Evolutionary conservation across 345 rosid species (phyloP), one percentile per base, ranked within the genome.

Genomic region (Brassica rapa): DNA sequence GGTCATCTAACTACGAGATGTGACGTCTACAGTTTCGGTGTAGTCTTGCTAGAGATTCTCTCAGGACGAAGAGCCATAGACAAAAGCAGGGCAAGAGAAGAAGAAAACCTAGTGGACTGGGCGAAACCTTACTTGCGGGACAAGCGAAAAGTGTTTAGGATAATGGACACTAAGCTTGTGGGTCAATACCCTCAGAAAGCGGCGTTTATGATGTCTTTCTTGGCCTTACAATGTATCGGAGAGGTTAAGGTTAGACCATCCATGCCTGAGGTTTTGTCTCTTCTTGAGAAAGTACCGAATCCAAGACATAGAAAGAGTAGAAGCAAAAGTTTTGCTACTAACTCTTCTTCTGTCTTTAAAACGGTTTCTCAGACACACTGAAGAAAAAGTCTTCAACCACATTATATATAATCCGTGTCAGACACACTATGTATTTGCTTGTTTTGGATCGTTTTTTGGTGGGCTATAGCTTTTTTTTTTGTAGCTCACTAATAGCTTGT

Each of bases 1-100:
- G 98, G 98, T 80, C 97, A 86, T 85, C 78, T 93, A 87, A 91
- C 95, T 60, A 89, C 97, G 14, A 93, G 90, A 86, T 90, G 97
- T 41, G 97, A 93, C 16, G 96, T 93, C 37, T 93, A 91, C 78
- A 89, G 98, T 85, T 91, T 90, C 5, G 97, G 98, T 9, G 96
- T 91, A 43, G 93, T 93, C 65, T 70, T 91, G 77, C 74, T 93
- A 49, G 98, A 93, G 84, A 64, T 93, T 43, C 83, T 93, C 1
- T 81, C 93, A 5, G 97, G 97, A 63, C 85, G 85, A 70, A 75
- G 90, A 41, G 98, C 86, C 23, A 72, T 90, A 86, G 93, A 89
- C 4, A 86, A 87, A 25, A 90, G 78, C 9, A 86, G 72, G 77
- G 81, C 72, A 4, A 81, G 88, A 53, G 78, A 74, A 5, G 96